Evolutionary conservation across 2,329 filamentous ascomycete genomes (phyloP).

Genomic region (Pseudogymnoascus sp.): DNA sequence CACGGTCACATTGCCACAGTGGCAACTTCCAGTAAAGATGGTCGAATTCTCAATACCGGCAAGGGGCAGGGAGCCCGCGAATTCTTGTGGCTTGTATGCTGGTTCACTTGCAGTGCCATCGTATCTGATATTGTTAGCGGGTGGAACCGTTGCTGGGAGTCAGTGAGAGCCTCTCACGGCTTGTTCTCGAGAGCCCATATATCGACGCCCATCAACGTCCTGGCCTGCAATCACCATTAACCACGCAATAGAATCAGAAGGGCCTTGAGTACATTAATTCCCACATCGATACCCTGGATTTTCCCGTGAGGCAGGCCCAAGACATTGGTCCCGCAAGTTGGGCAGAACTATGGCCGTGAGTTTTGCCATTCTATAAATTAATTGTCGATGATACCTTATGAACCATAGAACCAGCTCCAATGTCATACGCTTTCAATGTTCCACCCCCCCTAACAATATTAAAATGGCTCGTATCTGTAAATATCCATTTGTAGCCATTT

Average conservation of each 20-base stretch:
- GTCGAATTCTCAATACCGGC: neutral
- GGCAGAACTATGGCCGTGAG: constrained; percentile 40
- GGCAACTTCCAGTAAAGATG: constrained; percentile 22
- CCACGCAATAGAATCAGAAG: too few species aligned
- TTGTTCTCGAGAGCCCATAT: neutral
- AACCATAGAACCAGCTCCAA: constrained; percentile 31
- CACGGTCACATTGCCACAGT: constrained; percentile 23
- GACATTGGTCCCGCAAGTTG: constrained; percentile 42
- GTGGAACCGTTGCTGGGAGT: neutral
- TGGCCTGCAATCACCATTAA: neutral
- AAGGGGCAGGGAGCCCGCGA: neutral
- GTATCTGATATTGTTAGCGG: neutral
- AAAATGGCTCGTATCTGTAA: constrained; percentile 30
- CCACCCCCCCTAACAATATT: constrained; percentile 42
- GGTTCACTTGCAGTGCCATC: neutral
- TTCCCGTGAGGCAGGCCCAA: constrained; percentile 28
- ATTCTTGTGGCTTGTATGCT: neutral
- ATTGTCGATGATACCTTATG: constrained; percentile 34
- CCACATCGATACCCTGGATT: constrained; percentile 28
- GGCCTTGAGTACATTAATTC: constrained; percentile 38
- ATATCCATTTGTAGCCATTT: constrained; percentile 39
- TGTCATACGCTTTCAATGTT: constrained; percentile 39
- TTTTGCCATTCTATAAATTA: constrained; percentile 16
- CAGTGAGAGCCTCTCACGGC: neutral
- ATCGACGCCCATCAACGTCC: neutral